phyloP scores from a whole-genome alignment of 768 basidiomycete genomes.

The Leccinum rimulosum region DNA sequence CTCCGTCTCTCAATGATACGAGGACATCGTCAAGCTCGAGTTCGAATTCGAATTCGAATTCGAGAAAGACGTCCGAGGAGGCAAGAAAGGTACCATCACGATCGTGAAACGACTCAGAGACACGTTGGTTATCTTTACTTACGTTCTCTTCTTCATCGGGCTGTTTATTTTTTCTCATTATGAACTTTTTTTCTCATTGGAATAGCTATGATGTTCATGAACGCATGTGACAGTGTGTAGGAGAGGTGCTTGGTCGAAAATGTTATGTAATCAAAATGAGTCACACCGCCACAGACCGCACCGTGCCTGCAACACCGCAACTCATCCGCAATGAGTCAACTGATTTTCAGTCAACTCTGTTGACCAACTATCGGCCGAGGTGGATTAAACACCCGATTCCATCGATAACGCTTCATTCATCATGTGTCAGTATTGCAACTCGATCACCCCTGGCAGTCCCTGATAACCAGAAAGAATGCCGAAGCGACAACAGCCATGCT shows the following conservation, averaged over 20 bases:
- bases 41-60: conserved; percentile 36
- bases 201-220: not conserved
- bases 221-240: not conserved
- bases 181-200: not conserved
- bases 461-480: not conserved
- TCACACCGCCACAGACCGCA: too few relatives aligned
- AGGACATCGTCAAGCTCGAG: conserved; percentile 38
- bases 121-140: not conserved
- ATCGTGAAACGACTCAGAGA: conserved; percentile 5
- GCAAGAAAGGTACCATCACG: conserved; percentile 26
- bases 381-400: not conserved
- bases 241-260: too few relatives aligned
- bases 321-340: not conserved
- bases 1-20: conserved; percentile 16
- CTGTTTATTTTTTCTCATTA: conserved; percentile 1
- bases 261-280: too few relatives aligned
- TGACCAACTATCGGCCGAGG: not conserved
- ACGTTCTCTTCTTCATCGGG: not conserved
- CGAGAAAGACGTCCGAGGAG: conserved; percentile 51
- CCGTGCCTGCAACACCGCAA: too few relatives aligned
- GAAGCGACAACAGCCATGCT: not conserved
- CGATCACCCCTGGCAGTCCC: not conserved
- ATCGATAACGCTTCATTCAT: not conserved
- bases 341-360: not conserved
- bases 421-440: not conserved